phyloP scores from a whole-genome alignment of 2,329 filamentous ascomycete genomes.

The Trichophyton mentagrophytes region DNA sequence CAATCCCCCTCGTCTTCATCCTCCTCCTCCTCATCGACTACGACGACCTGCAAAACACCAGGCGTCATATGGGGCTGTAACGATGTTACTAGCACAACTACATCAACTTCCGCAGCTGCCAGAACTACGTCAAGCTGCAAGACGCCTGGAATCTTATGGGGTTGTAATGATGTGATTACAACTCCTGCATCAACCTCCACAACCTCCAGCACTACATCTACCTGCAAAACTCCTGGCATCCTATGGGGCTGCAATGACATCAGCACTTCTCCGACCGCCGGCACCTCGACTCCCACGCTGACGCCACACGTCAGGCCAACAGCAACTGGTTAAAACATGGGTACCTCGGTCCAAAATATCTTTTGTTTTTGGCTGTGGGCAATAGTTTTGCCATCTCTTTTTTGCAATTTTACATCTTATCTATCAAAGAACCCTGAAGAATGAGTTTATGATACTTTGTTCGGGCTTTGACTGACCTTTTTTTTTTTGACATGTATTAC shows the following conservation, averaged over 20 bases:
- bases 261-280: constrained; percentile 17
- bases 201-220: constrained; percentile 10
- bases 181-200: constrained; percentile 14
- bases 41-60: constrained; percentile 37
- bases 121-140: constrained; percentile 27
- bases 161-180: constrained; percentile 36
- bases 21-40: constrained; percentile 8
- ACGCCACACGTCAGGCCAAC: background rate
- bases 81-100: constrained; percentile 26
- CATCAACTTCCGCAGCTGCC: constrained; percentile 9
- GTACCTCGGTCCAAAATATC: background rate
- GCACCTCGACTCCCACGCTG: constrained; percentile 23
- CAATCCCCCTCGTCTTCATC: constrained; percentile 15
- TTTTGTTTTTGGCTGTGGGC: background rate
- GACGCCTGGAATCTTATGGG: constrained; percentile 46
- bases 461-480: background rate
- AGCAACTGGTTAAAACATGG: background rate
- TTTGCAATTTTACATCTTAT: background rate
- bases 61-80: constrained; percentile 47
- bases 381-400: background rate
- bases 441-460: background rate
- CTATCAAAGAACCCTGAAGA: background rate
- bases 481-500: background rate
- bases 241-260: constrained; percentile 45
- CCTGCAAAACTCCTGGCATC: constrained; percentile 41